Evolutionary conservation across 2,329 filamentous ascomycete genomes (phyloP), one percentile per base, ranked within the genome.

Genomic region (Capronia coronata): DNA sequence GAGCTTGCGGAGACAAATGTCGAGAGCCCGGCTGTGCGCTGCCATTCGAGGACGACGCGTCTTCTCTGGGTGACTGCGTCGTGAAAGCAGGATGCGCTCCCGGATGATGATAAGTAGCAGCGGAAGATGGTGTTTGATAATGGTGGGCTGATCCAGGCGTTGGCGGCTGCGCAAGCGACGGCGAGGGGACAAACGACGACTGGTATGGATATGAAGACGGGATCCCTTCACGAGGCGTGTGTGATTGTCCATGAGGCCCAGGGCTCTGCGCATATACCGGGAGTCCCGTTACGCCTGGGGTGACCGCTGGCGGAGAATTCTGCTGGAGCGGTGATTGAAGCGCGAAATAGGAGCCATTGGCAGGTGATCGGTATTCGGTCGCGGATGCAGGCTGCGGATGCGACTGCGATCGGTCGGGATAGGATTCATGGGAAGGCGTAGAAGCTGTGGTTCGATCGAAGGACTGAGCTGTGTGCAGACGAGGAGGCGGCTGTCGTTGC

Each of bases 271-370:
- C 54, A 50, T 54, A 54, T 8, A 46, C 48, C 13, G 57, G 49
- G 16, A 48, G 53, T 37, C 51, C 43, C 22, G 55, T 57, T 49
- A 49, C 46, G 46, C 53, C 50, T 14, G 56, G 51, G 25, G 58
- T 56, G 29, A 55, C 57, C 21, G 43, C 55, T 13, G 53, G 51
- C 11, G 47, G 47, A 19, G 55, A 55, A 41, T 52, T 48, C 38
- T 59, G 58, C 37, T 54, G 57, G 45, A 48, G 53, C n/a, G 59
- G 59, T 42, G 59, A 62, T 44, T 60, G 58, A 10, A 51, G 32
- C 14, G 53, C 37, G 43, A 60, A 58, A 49, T 59, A 58, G 41
- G 55, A 55, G 35, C 51, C 55, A 46, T 53, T 56, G 41, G 55
- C 51, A 35, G 51, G 48, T 7, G 53, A 42, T 27, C 53, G 46